Percentiles rank a stretch among this genome's conserved stretches.
These are phyloP conservation scores for Populus simonii DNA, from an alignment of 345 rosid species.

Conservation along the genomic window DNA sequence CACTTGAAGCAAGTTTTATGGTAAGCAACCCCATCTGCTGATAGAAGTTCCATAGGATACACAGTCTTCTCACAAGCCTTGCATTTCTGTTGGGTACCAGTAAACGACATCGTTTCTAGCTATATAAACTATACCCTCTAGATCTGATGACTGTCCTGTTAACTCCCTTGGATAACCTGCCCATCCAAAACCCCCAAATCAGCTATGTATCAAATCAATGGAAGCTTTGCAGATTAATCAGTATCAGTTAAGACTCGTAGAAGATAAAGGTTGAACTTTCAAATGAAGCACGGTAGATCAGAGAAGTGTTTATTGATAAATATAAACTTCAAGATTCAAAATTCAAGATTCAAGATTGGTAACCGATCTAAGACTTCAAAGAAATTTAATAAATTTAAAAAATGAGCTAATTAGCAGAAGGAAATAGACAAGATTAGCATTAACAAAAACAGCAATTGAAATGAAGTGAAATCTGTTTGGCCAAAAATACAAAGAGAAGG, in stretches of 20 bases:
- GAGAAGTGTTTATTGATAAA: neutral
- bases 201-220: neutral
- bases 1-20: conserved; percentile 97
- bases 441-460: neutral
- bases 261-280: neutral
- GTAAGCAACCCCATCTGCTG: conserved; percentile 85
- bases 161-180: conserved; percentile 2
- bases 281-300: neutral
- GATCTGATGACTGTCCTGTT: conserved; percentile 3
- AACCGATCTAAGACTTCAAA: neutral
- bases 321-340: neutral
- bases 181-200: conserved; percentile 4
- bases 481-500: neutral
- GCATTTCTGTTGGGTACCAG: conserved; percentile 95
- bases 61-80: conserved; percentile 96
- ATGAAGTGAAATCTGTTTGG: neutral
- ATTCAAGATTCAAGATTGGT: neutral
- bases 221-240: neutral
- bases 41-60: conserved; percentile 83
- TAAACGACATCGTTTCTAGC: conserved; percentile 64
- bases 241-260: neutral
- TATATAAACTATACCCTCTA: conserved; percentile 8
- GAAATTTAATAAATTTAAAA: neutral
- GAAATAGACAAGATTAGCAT: neutral
- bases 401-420: neutral